These are phyloP conservation scores for Sporothrix variecibatus DNA, from an alignment of 2,329 filamentous ascomycete genomes.

Conservation along the genomic window DNA sequence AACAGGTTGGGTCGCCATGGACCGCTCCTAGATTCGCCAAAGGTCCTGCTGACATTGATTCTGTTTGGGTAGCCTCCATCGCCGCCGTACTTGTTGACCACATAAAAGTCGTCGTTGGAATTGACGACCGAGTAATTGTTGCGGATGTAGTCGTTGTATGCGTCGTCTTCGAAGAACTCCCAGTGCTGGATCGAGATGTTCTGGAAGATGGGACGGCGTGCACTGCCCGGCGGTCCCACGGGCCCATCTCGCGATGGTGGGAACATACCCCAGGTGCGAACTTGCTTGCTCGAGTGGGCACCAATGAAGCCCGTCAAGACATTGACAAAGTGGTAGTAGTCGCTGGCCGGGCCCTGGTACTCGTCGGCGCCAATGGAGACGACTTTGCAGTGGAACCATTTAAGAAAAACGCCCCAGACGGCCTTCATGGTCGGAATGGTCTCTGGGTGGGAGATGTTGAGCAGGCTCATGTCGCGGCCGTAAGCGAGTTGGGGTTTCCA, in stretches of 20 bases:
- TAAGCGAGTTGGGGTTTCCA: conserved; percentile 60
- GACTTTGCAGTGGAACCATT: conserved; percentile 58
- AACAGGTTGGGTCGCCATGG: conserved; percentile 54
- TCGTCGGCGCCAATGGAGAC: conserved; percentile 61
- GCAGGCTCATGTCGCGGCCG: conserved; percentile 48
- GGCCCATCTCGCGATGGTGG: conserved; percentile 40
- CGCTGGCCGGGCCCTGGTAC: conserved; percentile 47
- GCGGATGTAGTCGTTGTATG: conserved; percentile 45
- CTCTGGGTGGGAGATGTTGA: conserved; percentile 58
- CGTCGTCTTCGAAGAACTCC: conserved; percentile 56
- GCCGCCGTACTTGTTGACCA: conserved; percentile 50
- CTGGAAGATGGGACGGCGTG: conserved; percentile 42
- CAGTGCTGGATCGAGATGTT: conserved; percentile 55
- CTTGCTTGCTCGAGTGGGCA: conserved; percentile 43
- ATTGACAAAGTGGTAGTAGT: conserved; percentile 57
- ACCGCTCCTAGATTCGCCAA: conserved; percentile 42
- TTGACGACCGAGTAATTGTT: conserved; percentile 54
- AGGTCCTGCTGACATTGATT: conserved; percentile 32
- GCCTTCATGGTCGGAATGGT: conserved; percentile 55
- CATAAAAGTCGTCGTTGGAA: conserved; percentile 54
- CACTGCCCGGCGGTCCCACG: background rate
- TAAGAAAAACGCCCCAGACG: conserved; percentile 55
- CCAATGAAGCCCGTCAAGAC: conserved; percentile 52
- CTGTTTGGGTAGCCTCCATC: background rate
- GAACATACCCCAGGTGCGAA: conserved; percentile 60